Evolutionary conservation across 176 grass and related monocot species (phyloP), one percentile per base, ranked within the genome.

Genomic region (Bromus sterilis): DNA sequence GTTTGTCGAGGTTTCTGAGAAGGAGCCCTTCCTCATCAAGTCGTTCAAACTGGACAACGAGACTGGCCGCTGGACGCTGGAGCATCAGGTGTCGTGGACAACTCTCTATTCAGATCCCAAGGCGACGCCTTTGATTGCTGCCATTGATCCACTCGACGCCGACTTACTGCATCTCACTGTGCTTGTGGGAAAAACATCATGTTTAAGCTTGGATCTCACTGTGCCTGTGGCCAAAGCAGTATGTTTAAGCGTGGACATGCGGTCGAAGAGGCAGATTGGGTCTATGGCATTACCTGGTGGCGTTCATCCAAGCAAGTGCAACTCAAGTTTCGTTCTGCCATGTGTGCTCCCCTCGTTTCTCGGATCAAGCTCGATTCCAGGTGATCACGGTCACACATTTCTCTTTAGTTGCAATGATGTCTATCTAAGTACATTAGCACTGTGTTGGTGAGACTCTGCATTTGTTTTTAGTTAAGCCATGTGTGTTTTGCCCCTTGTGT

Each of bases 311-410:
- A 70, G 12, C 66, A 70, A 70, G 37, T 70, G 66, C 37, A 40
- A 26, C 37, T 70, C 66, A 16, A 70, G 66, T 15, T 32, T 66
- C 25, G 43, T 86, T 7, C 60, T 40, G 18, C 68, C 68, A 3
- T 75, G 58, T 35, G 33, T 74, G 68, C 84, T 86, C 68, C 77
- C 77, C 8, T n/a, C 69, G 0, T 86, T 71, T 61, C 84, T 86
- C 33, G 69, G 11, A 26, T 80, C 69, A 44, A 57, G 26, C 46
- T 35, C 9, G 37, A 70, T 70, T 70, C 66, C 66, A 70, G 66
- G 66, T 70, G 6, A 68, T 41, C 66, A 68, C 11, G 25, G 2
- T 23, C 32, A 67, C 33, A 67, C 64, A 37, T 67, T 67, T 67
- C 18, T 67, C 64, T 26, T 70, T 8, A 70, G 21, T 13, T 68